Evolutionary conservation across 2,329 filamentous ascomycete genomes (phyloP).

Genomic region (Penicillium sp.): DNA sequence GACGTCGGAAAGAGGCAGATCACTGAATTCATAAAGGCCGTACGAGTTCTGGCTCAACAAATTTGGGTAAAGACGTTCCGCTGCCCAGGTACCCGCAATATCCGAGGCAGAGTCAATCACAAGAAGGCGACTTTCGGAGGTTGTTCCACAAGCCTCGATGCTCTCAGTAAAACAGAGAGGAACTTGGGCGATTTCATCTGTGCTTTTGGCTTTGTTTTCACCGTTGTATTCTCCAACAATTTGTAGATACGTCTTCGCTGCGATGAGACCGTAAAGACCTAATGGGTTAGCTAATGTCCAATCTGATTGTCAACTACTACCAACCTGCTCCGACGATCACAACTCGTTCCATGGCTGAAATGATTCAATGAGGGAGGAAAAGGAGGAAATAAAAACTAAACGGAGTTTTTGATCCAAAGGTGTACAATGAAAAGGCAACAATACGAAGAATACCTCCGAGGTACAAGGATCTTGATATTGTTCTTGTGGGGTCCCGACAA

Average conservation of each 20-base stretch:
- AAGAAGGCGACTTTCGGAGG: conserved; percentile 15
- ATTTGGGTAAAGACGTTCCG: conserved; percentile 29
- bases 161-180: conserved; percentile 14
- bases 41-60: conserved; percentile 30
- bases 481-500: conserved; percentile 16
- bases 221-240: conserved; percentile 15
- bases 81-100: conserved; percentile 29
- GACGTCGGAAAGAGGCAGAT: conserved; percentile 19
- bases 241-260: conserved; percentile 31
- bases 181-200: background rate
- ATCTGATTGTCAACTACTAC: background rate
- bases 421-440: conserved; percentile 1
- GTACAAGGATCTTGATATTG: conserved; percentile 11
- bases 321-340: conserved; percentile 22
- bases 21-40: conserved; percentile 31
- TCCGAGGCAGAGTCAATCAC: conserved; percentile 27
- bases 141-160: background rate
- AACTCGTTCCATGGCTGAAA: conserved; percentile 17
- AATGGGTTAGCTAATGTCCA: background rate
- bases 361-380: background rate
- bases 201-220: background rate
- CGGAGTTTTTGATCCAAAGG: background rate
- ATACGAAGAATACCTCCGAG: conserved; percentile 4
- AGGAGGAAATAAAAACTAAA: background rate
- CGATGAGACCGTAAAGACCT: conserved; percentile 30